Conservation (phyloP, 192 early-diverging fungal genomes). For the Umbelopsis vinacea region DNA sequence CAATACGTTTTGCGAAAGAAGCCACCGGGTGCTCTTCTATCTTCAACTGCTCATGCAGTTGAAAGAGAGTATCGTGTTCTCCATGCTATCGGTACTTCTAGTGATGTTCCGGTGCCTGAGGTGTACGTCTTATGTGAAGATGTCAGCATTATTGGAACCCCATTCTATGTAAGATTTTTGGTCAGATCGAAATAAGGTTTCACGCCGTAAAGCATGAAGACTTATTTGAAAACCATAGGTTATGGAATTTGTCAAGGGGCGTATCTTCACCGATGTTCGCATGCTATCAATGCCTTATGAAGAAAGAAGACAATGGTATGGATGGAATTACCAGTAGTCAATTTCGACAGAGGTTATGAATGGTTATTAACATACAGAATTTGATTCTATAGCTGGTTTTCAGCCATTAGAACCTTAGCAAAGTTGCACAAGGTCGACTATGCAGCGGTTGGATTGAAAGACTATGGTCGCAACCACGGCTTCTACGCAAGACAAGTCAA, state of each 20-base stretch:
- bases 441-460: conserved; percentile 63
- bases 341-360: no score
- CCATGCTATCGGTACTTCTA: conserved; percentile 69
- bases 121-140: conserved; percentile 92
- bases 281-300: conserved; percentile 57
- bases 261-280: conserved; percentile 75
- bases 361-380: not conserved
- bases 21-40: conserved; percentile 84
- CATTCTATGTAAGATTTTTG: conserved; percentile 76
- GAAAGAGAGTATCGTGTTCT: conserved; percentile 90
- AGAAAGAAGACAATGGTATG: conserved; percentile 61
- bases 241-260: conserved; percentile 94
- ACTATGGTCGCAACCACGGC: conserved; percentile 66
- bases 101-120: conserved; percentile 87
- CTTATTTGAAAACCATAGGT: conserved; percentile 43
- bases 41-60: conserved; percentile 88
- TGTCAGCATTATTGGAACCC: conserved; percentile 79
- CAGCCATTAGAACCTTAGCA: conserved; percentile 78
- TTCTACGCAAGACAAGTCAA: conserved; percentile 90
- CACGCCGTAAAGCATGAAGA: not conserved
- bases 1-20: conserved; percentile 90
- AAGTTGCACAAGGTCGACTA: conserved; percentile 79
- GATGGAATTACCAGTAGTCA: not conserved
- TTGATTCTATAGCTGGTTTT: conserved; percentile 56
- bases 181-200: not conserved